Evolutionary conservation across 2,329 filamentous ascomycete genomes (phyloP).

Genomic region (Aureobasidium sp.): DNA sequence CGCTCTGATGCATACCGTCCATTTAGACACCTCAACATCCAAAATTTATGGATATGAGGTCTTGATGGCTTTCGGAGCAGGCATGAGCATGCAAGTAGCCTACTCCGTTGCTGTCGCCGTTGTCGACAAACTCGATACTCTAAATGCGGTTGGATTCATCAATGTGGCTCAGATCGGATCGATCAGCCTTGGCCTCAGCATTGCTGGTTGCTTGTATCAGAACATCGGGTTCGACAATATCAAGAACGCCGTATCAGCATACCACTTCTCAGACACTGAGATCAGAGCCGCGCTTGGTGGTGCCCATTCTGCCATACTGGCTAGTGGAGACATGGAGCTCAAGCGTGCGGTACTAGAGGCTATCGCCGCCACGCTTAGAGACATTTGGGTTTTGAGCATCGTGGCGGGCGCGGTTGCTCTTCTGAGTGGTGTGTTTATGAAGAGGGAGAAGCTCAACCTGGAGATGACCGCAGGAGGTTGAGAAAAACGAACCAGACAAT

Average conservation of each 20-base stretch:
- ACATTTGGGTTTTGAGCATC: not conserved
- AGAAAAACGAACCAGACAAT: not conserved
- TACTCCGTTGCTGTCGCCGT: slow-evolving; percentile 15
- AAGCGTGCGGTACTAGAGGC: not conserved
- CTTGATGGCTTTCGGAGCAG: slow-evolving; percentile 17
- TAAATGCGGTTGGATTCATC: not conserved
- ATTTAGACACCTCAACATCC: slow-evolving; percentile 12
- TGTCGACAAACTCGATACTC: not conserved
- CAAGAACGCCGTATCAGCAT: not conserved
- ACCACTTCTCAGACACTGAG: not conserved
- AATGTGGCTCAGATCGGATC: not conserved
- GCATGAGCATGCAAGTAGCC: slow-evolving; percentile 16
- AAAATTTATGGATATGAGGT: slow-evolving; percentile 21
- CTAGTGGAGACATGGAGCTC: not conserved
- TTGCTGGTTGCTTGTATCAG: not conserved
- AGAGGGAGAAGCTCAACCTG: not conserved
- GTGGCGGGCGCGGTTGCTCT: not conserved
- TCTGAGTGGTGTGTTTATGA: not conserved
- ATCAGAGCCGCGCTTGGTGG: not conserved
- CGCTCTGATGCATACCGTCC: slow-evolving; percentile 26
- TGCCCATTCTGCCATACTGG: not conserved
- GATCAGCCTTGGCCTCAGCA: not conserved
- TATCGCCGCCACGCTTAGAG: not conserved
- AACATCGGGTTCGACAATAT: not conserved
- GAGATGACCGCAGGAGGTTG: not conserved